Percentiles rank a stretch among this genome's conserved stretches.
Evolutionary conservation across 768 basidiomycete genomes (phyloP).

Genomic region (Mycena haematopus): DNA sequence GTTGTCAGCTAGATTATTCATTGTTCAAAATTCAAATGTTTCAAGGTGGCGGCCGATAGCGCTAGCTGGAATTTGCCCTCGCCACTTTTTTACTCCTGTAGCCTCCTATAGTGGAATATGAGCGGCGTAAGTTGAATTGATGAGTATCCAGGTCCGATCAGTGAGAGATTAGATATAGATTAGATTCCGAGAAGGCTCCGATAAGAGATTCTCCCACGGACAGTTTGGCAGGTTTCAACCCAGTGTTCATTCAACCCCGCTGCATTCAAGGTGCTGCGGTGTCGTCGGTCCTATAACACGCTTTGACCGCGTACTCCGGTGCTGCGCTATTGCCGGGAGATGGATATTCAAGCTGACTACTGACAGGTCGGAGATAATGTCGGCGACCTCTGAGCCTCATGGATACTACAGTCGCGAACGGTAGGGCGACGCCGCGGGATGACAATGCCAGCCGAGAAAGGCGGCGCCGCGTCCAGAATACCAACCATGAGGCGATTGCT

Average conservation of each 20-base stretch:
- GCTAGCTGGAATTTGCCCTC: not conserved
- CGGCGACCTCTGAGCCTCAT: too few relatives aligned
- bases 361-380: constrained; percentile 4
- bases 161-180: constrained; percentile 12
- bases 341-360: too few relatives aligned
- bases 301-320: constrained; percentile 9
- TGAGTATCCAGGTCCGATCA: constrained; percentile 11
- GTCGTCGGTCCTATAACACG: not conserved
- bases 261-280: not conserved
- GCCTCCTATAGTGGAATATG: not conserved
- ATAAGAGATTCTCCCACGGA: constrained; percentile 11
- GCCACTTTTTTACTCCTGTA: too few relatives aligned
- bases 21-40: too few relatives aligned
- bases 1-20: not conserved
- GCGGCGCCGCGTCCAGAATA: constrained; percentile 1
- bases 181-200: constrained; percentile 15
- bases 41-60: too few relatives aligned
- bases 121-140: not conserved
- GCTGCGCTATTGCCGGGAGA: not conserved
- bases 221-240: constrained; percentile 12
- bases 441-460: constrained; percentile 7
- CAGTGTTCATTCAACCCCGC: not conserved
- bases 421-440: not conserved
- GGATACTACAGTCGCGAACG: not conserved
- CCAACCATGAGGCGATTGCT: constrained; percentile 17